These are phyloP conservation scores for Skeletonema grethae DNA, from an alignment of 108 stramenopile genomes.

Conservation along the genomic window DNA sequence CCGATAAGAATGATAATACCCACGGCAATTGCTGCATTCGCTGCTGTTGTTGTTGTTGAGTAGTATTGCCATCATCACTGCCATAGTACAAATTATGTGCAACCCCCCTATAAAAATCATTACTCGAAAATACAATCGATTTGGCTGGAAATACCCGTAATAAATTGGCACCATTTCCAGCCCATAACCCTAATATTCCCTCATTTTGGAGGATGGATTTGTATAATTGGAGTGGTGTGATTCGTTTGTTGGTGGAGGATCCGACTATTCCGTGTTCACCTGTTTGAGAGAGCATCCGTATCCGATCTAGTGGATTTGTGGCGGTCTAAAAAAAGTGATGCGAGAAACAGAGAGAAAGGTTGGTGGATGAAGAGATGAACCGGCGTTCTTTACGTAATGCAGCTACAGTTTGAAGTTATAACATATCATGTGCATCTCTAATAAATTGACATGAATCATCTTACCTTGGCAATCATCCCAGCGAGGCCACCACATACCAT, in stretches of 20 bases:
- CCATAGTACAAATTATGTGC: constrained; percentile 38
- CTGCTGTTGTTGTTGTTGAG: constrained; percentile 7
- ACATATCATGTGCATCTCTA: too few relatives aligned
- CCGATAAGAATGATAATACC: constrained; percentile 67
- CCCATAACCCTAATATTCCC: constrained; percentile 86
- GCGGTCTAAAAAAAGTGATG: constrained; percentile 45
- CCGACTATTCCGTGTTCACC: constrained; percentile 62
- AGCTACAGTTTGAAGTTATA: too few relatives aligned
- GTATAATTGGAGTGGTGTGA: constrained; percentile 54
- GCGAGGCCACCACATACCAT: constrained; percentile 89
- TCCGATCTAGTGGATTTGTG: constrained; percentile 89
- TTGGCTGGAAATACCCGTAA: constrained; percentile 89
- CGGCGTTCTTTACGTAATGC: too few relatives aligned
- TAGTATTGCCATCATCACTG: neutral
- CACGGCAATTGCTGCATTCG: constrained; percentile 48
- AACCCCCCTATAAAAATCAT: constrained; percentile 70
- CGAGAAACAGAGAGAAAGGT: neutral
- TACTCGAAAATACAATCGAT: constrained; percentile 77
- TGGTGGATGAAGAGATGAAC: neutral
- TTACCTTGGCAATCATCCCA: constrained; percentile 89
- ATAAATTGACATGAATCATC: neutral
- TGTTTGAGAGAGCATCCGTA: constrained; percentile 90
- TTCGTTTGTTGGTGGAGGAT: constrained; percentile 5
- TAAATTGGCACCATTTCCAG: constrained; percentile 89
- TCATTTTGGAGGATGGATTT: constrained; percentile 77